Percentiles rank a stretch among this genome's conserved stretches.
These are phyloP conservation scores for Aegilops longissima DNA, from an alignment of 176 grass and related monocot species.

Conservation along the genomic window DNA sequence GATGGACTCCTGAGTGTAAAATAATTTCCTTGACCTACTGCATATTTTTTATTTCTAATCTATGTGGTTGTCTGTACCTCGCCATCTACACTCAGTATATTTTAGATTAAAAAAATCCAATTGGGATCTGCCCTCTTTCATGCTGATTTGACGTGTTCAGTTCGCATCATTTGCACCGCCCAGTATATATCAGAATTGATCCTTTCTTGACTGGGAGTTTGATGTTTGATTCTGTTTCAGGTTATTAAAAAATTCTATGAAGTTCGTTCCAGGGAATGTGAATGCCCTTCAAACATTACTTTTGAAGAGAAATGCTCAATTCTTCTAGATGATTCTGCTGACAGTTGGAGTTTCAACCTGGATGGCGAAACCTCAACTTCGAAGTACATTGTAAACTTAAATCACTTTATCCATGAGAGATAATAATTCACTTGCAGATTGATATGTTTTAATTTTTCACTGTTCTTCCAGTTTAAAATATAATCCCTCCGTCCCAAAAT, in stretches of 20 bases:
- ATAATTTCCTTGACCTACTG: background rate
- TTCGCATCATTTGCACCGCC: background rate
- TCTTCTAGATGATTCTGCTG: slow-evolving; percentile 70
- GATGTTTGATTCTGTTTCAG: slow-evolving; percentile 55
- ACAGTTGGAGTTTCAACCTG: slow-evolving; percentile 77
- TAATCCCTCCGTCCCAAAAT: background rate
- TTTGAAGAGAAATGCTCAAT: slow-evolving; percentile 68
- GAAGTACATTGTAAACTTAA: slow-evolving; percentile 98
- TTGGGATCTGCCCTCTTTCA: background rate
- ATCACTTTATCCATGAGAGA: slow-evolving; percentile 36
- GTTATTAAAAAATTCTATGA: slow-evolving; percentile 84
- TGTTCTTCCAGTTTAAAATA: background rate
- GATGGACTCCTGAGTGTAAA: slow-evolving; percentile 5
- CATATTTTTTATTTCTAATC: slow-evolving; percentile 20
- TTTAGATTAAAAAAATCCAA: background rate
- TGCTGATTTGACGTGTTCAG: background rate
- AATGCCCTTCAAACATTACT: slow-evolving; percentile 41
- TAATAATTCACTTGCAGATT: slow-evolving; percentile 32
- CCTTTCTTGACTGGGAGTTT: slow-evolving; percentile 2
- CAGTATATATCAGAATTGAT: background rate
- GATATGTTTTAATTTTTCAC: slow-evolving; percentile 11
- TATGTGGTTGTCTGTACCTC: slow-evolving; percentile 13
- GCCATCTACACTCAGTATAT: slow-evolving; percentile 5
- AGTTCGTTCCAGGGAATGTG: slow-evolving; percentile 59
- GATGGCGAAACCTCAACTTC: slow-evolving; percentile 76